Evolutionary conservation across 2,329 filamentous ascomycete genomes (phyloP).

Genomic region (Lomentospora prolificans): DNA sequence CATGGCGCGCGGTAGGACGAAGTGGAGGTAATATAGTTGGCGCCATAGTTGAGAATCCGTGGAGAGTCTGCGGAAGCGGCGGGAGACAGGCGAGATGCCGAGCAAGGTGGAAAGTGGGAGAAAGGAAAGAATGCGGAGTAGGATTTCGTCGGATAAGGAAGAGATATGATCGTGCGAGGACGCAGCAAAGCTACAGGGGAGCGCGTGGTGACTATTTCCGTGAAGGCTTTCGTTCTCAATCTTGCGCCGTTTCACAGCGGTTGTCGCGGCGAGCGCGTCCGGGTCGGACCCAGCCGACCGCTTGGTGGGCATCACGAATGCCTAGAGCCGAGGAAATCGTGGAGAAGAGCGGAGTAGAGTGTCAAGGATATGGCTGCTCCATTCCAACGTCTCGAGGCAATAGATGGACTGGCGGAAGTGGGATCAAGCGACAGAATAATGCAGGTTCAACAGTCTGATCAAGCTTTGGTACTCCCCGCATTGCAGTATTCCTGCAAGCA

Average conservation of each 20-base stretch:
- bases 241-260: background rate
- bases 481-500: background rate
- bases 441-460: background rate
- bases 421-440: background rate
- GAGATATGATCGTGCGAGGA: constrained; percentile 51
- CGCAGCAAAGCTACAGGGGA: background rate
- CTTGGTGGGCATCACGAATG: background rate
- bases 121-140: constrained; percentile 73
- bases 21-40: constrained; percentile 74
- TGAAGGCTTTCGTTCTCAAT: background rate
- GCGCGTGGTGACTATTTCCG: background rate
- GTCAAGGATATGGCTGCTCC: background rate
- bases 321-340: background rate
- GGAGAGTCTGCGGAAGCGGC: constrained; percentile 61
- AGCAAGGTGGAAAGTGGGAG: constrained; percentile 62
- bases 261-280: background rate
- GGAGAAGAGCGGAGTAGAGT: background rate
- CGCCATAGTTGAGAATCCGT: constrained; percentile 88
- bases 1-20: constrained; percentile 71
- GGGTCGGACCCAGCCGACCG: background rate
- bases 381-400: too few species aligned
- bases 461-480: background rate
- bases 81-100: constrained; percentile 55
- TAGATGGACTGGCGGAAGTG: background rate
- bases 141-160: constrained; percentile 72